Base-by-base conservation (phyloP, 1,139 yeast genomes). In the Suhomyces terraborum region DNA sequence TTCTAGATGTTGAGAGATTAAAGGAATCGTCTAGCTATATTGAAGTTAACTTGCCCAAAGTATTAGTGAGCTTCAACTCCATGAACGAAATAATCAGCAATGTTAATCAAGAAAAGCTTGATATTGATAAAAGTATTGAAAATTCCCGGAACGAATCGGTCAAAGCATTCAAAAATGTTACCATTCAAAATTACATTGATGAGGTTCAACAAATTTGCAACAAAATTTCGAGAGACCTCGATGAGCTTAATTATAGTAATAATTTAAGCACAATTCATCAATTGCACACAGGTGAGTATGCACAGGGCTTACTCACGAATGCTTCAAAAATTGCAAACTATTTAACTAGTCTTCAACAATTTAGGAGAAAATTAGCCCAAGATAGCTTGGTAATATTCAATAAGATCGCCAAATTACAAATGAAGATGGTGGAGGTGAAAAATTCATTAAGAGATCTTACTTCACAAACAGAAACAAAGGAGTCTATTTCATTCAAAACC, bases 41-140 rank as follows among this genome's bases (percentile, higher is more conserved):
- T 8, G 54, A 54, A 1, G 44, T 49, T 1, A 45, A 61, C 24
- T 49, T 73, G 19, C 77, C 77, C 1, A 32, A 38, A 8, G 53
- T 72, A 4, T 55, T 68, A 8, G 59, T 58, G 3, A 59, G 54
- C 54, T 75, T 56, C 72, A 81, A 64, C 56, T 65, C 37, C 40
- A 65, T 59, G 74, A 77, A 59, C 54, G 65, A 25, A 1, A 40
- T 43, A 1, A 53, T 71, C 0, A 59, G 56, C 27, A 34, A 36
- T 2, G 63, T 67, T 2, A 62, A 62, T 39, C 51, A 53, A 2
- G 66, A 61, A 5, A 68, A 67, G 33, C 21, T 59, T 1, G 36
- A 33, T 2, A 55, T 71, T 8, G 76, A 72, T 41, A 54, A 53
- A 23, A 40, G 47, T 13, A 70, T 73, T 13, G 76, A 69, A 43